Evolutionary conservation across 2,329 filamentous ascomycete genomes (phyloP).

Genomic region (Ceratocystis papillata): DNA sequence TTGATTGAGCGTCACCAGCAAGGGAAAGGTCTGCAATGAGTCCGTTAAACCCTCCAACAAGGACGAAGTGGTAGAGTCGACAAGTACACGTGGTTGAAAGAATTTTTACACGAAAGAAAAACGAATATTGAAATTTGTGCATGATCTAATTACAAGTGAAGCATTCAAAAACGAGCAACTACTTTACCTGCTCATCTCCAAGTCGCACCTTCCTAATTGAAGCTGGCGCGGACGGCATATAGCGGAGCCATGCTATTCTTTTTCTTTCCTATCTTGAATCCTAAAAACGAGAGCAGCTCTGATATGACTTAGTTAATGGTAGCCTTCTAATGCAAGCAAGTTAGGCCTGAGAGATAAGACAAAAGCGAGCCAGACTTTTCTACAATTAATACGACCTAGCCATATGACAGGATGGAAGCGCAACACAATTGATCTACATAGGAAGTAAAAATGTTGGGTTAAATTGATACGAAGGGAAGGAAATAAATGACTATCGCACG

Average conservation of each 20-base stretch:
- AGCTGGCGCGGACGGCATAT: not conserved
- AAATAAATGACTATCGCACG: too few relatives aligned
- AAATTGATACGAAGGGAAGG: too few relatives aligned
- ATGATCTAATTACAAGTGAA: not conserved
- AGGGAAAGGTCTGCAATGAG: not conserved
- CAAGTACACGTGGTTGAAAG: not conserved
- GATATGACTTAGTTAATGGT: too few relatives aligned
- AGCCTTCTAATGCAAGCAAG: too few relatives aligned
- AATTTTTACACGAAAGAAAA: not conserved
- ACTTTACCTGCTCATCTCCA: not conserved
- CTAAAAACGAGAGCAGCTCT: not conserved
- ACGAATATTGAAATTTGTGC: not conserved
- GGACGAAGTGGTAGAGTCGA: not conserved
- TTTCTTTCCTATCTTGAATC: not conserved
- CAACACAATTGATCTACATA: too few relatives aligned
- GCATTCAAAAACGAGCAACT: not conserved
- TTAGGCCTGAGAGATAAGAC: too few relatives aligned
- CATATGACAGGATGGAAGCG: too few relatives aligned
- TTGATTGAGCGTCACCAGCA: not conserved
- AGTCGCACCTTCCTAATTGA: not conserved
- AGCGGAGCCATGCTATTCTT: not conserved
- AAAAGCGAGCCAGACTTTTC: too few relatives aligned
- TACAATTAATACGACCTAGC: too few relatives aligned
- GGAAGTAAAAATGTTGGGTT: too few relatives aligned
- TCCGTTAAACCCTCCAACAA: not conserved